Percentiles rank a stretch among this genome's conserved stretches.
These are phyloP conservation scores for Dactylellina sp. DNA, from an alignment of 2,329 filamentous ascomycete species.

Conservation along the genomic window DNA sequence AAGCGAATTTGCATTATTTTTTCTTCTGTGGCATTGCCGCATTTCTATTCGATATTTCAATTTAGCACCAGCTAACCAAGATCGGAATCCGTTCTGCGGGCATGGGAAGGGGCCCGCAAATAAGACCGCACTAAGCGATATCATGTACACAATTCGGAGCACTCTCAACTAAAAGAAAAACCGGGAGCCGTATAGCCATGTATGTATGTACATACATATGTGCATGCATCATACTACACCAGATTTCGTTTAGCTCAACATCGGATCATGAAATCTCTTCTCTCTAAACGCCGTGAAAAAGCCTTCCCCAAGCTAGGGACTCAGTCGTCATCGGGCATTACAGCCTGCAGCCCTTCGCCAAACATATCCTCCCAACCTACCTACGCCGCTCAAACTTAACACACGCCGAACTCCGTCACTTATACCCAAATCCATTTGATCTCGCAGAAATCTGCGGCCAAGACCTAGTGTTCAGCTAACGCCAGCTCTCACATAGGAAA, in stretches of 20 bases:
- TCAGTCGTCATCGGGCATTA: constrained; percentile 50
- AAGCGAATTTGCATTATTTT: constrained; percentile 52
- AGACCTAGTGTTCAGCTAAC: constrained; percentile 32
- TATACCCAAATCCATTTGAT: constrained; percentile 21
- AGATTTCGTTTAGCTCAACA: constrained; percentile 21
- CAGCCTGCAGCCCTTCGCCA: constrained; percentile 39
- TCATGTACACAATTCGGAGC: constrained; percentile 31
- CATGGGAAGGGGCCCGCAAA: constrained; percentile 23
- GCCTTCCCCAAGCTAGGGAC: constrained; percentile 29
- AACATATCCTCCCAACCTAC: constrained; percentile 40
- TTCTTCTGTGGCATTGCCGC: constrained; percentile 15
- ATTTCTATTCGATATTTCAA: constrained; percentile 28
- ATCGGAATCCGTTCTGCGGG: constrained; percentile 38
- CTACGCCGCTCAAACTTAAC: constrained; percentile 31
- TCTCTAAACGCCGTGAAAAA: constrained; percentile 38
- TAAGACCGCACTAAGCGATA: constrained; percentile 39
- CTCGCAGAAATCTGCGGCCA: constrained; percentile 4
- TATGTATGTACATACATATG: too few relatives aligned
- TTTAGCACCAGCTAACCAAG: constrained; percentile 31
- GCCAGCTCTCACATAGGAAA: constrained; percentile 31
- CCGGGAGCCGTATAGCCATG: too few relatives aligned
- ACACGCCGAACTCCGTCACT: constrained; percentile 42
- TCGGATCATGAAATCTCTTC: constrained; percentile 38
- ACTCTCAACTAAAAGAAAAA: constrained; percentile 15
- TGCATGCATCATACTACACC: constrained; percentile 29